Conservation (phyloP, 306 rosid species). For the Quercus gilva region DNA sequence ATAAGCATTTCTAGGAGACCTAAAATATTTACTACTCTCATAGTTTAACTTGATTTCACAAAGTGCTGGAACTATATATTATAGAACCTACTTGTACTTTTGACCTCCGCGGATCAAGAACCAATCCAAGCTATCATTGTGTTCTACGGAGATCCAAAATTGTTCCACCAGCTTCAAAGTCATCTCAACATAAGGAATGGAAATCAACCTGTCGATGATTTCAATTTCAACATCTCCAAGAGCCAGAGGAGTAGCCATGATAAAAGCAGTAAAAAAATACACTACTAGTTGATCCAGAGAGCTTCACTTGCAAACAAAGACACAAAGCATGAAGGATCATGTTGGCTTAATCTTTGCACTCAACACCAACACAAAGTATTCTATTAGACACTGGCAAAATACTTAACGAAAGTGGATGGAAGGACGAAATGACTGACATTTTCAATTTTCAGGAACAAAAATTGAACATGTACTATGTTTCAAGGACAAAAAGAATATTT, state of each 20-base stretch:
- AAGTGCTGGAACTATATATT: slow-evolving; percentile 5
- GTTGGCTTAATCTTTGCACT: slow-evolving; percentile 4
- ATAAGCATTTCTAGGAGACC: slow-evolving; percentile 91
- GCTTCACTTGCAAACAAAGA: slow-evolving; percentile 65
- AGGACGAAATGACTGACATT: too few species aligned
- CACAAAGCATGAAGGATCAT: slow-evolving; percentile 3
- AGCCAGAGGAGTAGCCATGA: slow-evolving; percentile 96
- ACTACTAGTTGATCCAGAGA: slow-evolving; percentile 94
- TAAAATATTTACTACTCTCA: slow-evolving; percentile 27
- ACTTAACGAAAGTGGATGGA: too few species aligned
- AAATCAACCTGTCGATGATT: slow-evolving; percentile 85
- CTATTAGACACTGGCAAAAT: too few species aligned
- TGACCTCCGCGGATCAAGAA: slow-evolving; percentile 87
- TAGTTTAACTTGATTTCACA: slow-evolving; percentile 5
- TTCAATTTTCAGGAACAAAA: too few species aligned
- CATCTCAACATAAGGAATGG: slow-evolving; percentile 96
- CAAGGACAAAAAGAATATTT: too few species aligned
- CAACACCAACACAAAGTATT: background rate
- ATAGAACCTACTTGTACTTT: slow-evolving; percentile 81
- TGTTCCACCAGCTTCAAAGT: slow-evolving; percentile 94
- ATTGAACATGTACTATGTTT: too few species aligned
- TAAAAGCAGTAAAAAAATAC: slow-evolving; percentile 90
- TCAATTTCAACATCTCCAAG: slow-evolving; percentile 87
- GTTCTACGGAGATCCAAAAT: slow-evolving; percentile 78
- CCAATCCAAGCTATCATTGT: slow-evolving; percentile 73